Base-by-base conservation (phyloP, 2,329 filamentous ascomycete species). In the Paraphaeosphaeria sporulosa region DNA sequence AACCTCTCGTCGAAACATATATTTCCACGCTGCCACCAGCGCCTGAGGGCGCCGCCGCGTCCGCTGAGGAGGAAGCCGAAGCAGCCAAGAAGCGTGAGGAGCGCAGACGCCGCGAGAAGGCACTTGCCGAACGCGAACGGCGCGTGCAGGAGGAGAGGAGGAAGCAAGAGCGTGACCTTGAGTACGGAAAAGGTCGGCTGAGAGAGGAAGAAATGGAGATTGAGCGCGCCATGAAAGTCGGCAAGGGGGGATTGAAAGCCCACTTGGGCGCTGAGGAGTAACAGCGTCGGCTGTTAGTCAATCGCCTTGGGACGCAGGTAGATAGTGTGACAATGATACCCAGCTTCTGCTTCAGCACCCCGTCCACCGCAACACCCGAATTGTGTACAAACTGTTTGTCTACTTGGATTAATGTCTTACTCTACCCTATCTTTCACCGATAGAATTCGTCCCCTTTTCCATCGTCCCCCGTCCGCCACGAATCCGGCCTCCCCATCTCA, bases 191-290 rank as follows among this genome's bases (percentile, higher is more conserved):
- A 68, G 87, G 87, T 0, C 78, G 84, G 47, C 68, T 92, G 53
- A 79, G 86, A 38, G 89, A 91, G 59, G 88, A 89, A 65, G 89
- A 92, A 77, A 81, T 83, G 64, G 88, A 91, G 70, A 77, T 93
- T 57, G 85, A 90, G 70, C 80, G 82, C 63, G 90, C 90, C 0
- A 90, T 92, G 88, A 84, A 84, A 60, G 84, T 92, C 13, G 84
- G 85, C 0, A 91, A 89, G 76, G 86, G 84, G 61, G 90, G 89
- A 0, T 63, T 92, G 65, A 85, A 86, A 70, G 85, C 84, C 25
- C 88, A 92, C 72, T 70, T 91, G 30, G 49, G 43, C 44, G 40
- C 40, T 1, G 52, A 46, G 36, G 21, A 55, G n/a, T 13, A 17
- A 46, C 5, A 27, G 25, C 25, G 25, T 17, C 44, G 40, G 9